Base-by-base conservation (phyloP, 2,329 filamentous ascomycete genomes). In the Chalaropsis thielavioides region DNA sequence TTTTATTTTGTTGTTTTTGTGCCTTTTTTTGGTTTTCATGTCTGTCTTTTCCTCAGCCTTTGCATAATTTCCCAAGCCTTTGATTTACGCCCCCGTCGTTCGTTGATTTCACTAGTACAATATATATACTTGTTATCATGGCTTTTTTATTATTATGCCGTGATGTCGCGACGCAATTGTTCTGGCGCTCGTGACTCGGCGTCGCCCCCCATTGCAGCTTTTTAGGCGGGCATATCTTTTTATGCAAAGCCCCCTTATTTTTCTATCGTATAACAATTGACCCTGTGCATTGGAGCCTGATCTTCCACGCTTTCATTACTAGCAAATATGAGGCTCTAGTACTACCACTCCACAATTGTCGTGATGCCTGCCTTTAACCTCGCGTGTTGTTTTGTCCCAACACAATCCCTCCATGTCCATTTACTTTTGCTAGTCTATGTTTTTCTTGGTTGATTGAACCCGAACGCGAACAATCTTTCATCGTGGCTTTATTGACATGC, bases 41-140 rank as follows among this genome's bases (percentile, higher is more conserved):
- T 35, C 38, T 27, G 58, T 40, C 58, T 61, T 61, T 61, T 41
- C 24, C 22, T 61, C 51, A 17, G 27, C 51, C 24, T 58, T 58
- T 58, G 24, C 54, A n/a, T 54, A 13, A 54, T 43, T 61, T 61
- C 41, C 19, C 41, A 35, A 62, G 60, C 61, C 46, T n/a, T 56
- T 56, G 19, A 35, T 40, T 63, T 56, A 6, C 41, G 19, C 41
- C 35, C 31, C 19, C 17, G 35, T 41, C 27, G 15, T n/a, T 58
- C 27, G n/a, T 61, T 61, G 8, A 35, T 51, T 51, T 19, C 19
- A 27, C 15, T 44, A 27, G 46, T 24, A 51, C 41, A 27, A 41
- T 61, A 43, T 61, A 27, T 17, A 51, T 27, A 27, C 24, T 4
- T 44, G n/a, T 61, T 61, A 27, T 61, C 11, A 17, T 31, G 38